phyloP scores from a whole-genome alignment of 139 green algal genomes.

The Deuterostichococcus epilithicus region DNA sequence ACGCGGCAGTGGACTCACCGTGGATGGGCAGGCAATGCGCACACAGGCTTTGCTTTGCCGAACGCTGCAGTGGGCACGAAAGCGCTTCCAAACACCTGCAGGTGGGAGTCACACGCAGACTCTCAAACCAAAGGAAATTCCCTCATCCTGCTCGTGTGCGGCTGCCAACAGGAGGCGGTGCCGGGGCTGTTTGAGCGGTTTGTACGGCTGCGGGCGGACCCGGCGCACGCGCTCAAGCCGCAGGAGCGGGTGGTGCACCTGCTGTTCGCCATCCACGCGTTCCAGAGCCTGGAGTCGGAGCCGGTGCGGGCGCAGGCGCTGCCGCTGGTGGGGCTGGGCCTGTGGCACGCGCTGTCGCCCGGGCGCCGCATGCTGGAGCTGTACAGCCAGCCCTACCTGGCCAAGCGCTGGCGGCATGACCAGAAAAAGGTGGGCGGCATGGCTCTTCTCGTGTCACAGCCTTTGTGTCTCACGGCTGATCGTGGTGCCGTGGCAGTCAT shows the following conservation, averaged over 20 bases:
- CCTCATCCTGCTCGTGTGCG: too few species aligned
- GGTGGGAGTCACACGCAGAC: too few species aligned
- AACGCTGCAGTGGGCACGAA: too few species aligned
- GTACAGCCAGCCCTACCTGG: conserved; percentile 54
- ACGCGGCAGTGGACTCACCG: too few species aligned
- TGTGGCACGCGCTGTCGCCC: conserved; percentile 81
- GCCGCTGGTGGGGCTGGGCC: conserved; percentile 75
- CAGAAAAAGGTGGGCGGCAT: conserved; percentile 56
- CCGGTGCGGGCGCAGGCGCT: conserved; percentile 64
- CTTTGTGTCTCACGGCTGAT: too few species aligned
- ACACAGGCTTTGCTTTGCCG: too few species aligned
- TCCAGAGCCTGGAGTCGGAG: conserved; percentile 85
- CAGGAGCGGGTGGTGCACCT: conserved; percentile 79
- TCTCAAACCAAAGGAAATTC: too few species aligned
- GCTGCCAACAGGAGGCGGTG: conserved; percentile 55
- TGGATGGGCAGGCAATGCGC: too few species aligned
- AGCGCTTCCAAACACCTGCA: too few species aligned
- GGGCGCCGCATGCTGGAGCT: conserved; percentile 81
- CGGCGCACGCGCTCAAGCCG: conserved; percentile 30
- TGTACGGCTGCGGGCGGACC: conserved; percentile 46
- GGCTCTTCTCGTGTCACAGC: too few species aligned
- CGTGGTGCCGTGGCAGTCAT: too few species aligned
- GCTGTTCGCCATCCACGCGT: conserved; percentile 83
- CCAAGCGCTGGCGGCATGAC: conserved; percentile 82
- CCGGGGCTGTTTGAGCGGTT: conserved; percentile 72